These are phyloP conservation scores for Yamadazyma paraphyllophila DNA, from an alignment of 805 yeast genomes.

Conservation along the genomic window DNA sequence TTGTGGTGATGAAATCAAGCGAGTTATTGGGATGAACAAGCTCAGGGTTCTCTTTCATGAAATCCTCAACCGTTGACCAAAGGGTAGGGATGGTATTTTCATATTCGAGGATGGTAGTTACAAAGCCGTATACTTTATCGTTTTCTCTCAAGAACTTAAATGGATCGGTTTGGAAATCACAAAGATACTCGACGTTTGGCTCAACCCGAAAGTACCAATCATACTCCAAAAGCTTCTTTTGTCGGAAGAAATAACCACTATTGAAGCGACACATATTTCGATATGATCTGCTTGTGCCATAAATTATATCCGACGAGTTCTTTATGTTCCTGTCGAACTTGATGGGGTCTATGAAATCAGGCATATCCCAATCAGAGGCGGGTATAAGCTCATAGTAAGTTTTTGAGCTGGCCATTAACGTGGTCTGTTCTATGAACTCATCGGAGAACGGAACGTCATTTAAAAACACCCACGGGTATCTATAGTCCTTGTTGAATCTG, in stretches of 20 bases:
- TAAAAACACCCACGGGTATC: conserved; percentile 45
- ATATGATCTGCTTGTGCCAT: conserved; percentile 51
- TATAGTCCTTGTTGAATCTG: conserved; percentile 37
- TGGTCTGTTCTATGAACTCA: conserved; percentile 41
- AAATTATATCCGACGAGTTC: conserved; percentile 27
- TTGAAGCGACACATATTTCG: conserved; percentile 74
- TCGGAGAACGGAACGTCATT: conserved; percentile 43
- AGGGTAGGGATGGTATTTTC: conserved; percentile 52
- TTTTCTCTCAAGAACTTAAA: conserved; percentile 42
- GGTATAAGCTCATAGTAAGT: conserved; percentile 43
- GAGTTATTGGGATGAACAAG: conserved; percentile 48
- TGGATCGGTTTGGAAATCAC: conserved; percentile 59
- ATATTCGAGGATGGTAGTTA: conserved; percentile 49
- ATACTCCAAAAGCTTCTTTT: conserved; percentile 43
- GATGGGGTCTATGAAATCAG: conserved; percentile 30
- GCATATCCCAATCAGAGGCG: conserved; percentile 39
- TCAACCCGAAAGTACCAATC: conserved; percentile 63
- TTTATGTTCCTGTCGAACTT: conserved; percentile 25
- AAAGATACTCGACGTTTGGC: conserved; percentile 53
- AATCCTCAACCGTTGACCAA: conserved; percentile 48
- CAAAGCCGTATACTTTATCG: conserved; percentile 50
- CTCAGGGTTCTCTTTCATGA: conserved; percentile 45
- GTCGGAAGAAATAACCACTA: conserved; percentile 57
- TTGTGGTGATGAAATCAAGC: conserved; percentile 44
- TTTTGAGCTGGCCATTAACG: conserved; percentile 44